phyloP scores from a whole-genome alignment of 1,139 yeast genomes.

The Lodderomyces jiufengensis region DNA sequence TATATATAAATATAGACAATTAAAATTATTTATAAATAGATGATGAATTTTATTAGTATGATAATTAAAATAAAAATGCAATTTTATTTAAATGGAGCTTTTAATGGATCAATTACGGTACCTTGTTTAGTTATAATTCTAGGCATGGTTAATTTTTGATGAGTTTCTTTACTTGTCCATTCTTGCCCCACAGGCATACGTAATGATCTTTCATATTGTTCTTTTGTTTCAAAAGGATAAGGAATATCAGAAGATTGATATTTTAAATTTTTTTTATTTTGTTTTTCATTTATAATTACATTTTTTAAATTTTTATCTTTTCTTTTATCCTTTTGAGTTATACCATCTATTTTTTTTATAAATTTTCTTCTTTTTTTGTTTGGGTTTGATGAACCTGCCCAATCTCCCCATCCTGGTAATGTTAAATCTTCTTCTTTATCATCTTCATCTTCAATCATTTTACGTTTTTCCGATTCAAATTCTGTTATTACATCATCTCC shows the following conservation, averaged over 20 bases:
- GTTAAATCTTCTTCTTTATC: conserved; percentile 84
- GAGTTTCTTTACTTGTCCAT: conserved; percentile 88
- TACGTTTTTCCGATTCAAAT: conserved; percentile 69
- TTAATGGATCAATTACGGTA: conserved; percentile 84
- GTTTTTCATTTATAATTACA: conserved; percentile 86
- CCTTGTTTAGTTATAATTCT: conserved; percentile 85
- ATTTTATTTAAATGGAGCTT: conserved; percentile 56
- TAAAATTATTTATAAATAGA: too few species aligned
- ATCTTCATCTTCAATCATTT: conserved; percentile 71
- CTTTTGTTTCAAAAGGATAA: conserved; percentile 87
- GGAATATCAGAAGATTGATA: conserved; percentile 88
- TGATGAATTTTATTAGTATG: too few species aligned
- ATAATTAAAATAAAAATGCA: too few species aligned
- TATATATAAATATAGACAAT: neutral
- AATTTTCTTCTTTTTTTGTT: conserved; percentile 60
- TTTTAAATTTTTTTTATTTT: conserved; percentile 77
- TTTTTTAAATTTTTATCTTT: conserved; percentile 70
- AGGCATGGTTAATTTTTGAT: conserved; percentile 87
- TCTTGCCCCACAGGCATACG: conserved; percentile 98
- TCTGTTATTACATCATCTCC: conserved; percentile 91
- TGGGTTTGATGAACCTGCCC: conserved; percentile 59
- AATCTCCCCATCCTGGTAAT: conserved; percentile 93
- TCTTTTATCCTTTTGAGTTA: conserved; percentile 65
- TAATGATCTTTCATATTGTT: conserved; percentile 89
- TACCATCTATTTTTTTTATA: conserved; percentile 69